Conservation (phyloP, 2,329 filamentous ascomycete species). For the Myriosclerotinia curreyana region DNA sequence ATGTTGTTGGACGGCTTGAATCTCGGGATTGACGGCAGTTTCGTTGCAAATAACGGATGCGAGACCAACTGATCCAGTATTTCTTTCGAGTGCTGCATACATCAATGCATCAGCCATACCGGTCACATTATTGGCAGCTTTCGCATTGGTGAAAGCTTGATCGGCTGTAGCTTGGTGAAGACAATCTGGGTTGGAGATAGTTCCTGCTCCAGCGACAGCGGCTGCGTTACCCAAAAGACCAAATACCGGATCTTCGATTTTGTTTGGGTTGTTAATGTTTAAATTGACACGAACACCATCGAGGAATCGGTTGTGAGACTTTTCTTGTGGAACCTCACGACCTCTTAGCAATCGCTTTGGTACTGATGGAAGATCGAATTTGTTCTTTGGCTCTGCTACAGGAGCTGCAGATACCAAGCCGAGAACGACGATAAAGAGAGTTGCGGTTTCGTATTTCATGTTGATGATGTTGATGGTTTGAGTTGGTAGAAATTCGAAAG, state of each 20-base stretch:
- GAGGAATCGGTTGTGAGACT: constrained; percentile 52
- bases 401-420: constrained; percentile 37
- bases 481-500: constrained; percentile 27
- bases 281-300: constrained; percentile 46
- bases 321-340: constrained; percentile 57
- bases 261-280: constrained; percentile 48
- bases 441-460: constrained; percentile 40
- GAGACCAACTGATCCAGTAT: constrained; percentile 56
- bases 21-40: constrained; percentile 63
- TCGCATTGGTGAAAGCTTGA: constrained; percentile 60
- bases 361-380: constrained; percentile 26
- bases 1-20: constrained; percentile 61
- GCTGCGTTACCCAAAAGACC: constrained; percentile 52
- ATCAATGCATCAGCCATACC: constrained; percentile 53
- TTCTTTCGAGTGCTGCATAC: constrained; percentile 56
- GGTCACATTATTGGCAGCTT: constrained; percentile 51
- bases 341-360: constrained; percentile 37
- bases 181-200: constrained; percentile 53
- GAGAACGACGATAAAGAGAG: constrained; percentile 35
- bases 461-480: constrained; percentile 29
- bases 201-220: constrained; percentile 47
- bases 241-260: constrained; percentile 50
- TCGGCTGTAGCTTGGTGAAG: constrained; percentile 58
- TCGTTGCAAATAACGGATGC: constrained; percentile 55
- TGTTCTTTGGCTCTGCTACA: constrained; percentile 30